Evolutionary conservation across 1,284 basidiomycete species (phyloP), one percentile per base, ranked within the genome.

Genomic region (Retiboletus flavoniger): DNA sequence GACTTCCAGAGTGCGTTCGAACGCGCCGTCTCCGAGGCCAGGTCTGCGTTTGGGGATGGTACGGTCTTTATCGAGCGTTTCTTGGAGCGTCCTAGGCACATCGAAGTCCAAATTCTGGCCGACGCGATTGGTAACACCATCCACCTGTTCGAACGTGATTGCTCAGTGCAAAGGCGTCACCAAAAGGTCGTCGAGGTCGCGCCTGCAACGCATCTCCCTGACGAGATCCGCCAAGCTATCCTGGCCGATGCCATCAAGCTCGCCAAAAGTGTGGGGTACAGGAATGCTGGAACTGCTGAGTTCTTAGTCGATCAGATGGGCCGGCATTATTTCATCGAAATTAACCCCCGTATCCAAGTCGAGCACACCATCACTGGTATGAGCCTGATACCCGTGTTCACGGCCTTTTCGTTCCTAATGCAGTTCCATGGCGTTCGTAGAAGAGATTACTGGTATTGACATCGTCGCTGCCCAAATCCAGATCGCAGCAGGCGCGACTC

Each of bases 171-270:
- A 74, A 82, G 96, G 63, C 84, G 96, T 59, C 95, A 99, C 75
- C 96, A 99, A 73, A 98, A 99, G 75, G 95, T 99, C 60, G 97
- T 99, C 60, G 97, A 99, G 75, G 94, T 98, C 47, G 97, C 97
- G 0, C 97, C 97, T 32, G 96, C 97, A 21, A 93, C 90, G 45
- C 93, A 97, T 72, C 84, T 99, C 50, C 86, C 91, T 43, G 95
- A 98, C 61, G 88, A 94, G 65, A 80, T 96, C 56, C 88, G 96
- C 53, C 87, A 95, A 68, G 88, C 87, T 14, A 95, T 99, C 65
- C 77, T 95, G 51, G 66, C 74, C 49, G 95, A 98, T 68, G 96
- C 96, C n/a, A 93, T 98, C 76, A 97, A 90, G 76, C 81, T 98
- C 55, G 95, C 95, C 51, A 87, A 82, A 76, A 91, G 90, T 54